Evolutionary conservation across 148 eudicot genomes (phyloP).

Genomic region (Selenicereus undatus): DNA sequence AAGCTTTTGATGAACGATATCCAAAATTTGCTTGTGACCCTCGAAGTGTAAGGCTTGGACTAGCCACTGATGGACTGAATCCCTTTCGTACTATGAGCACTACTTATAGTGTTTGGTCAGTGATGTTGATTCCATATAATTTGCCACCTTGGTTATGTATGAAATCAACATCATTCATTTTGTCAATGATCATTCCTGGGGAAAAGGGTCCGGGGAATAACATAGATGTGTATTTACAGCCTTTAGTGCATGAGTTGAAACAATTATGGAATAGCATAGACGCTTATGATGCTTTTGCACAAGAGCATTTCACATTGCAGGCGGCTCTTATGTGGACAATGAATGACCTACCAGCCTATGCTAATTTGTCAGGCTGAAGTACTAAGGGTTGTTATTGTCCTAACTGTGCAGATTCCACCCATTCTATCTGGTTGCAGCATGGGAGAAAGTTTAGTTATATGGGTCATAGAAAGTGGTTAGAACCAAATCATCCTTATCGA

Average conservation of each 20-base stretch:
- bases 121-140: background rate
- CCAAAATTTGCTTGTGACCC: background rate
- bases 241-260: too few relatives aligned
- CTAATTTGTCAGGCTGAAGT: background rate
- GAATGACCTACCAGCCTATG: background rate
- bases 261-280: background rate
- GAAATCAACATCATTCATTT: background rate
- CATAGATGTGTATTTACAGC: too few relatives aligned
- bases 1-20: background rate
- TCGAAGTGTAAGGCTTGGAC: background rate
- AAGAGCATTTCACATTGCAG: background rate
- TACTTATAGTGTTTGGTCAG: background rate
- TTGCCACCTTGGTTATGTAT: background rate
- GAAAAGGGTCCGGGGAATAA: background rate
- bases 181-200: background rate
- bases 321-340: background rate
- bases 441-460: background rate
- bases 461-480: background rate
- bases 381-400: too few relatives aligned
- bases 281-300: background rate
- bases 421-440: background rate
- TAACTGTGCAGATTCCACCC: background rate
- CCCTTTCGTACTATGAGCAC: background rate
- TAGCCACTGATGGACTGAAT: background rate
- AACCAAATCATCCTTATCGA: background rate